These are phyloP conservation scores for Leptodermis oblonga DNA, from an alignment of 257 asterid genomes.

Conservation along the genomic window DNA sequence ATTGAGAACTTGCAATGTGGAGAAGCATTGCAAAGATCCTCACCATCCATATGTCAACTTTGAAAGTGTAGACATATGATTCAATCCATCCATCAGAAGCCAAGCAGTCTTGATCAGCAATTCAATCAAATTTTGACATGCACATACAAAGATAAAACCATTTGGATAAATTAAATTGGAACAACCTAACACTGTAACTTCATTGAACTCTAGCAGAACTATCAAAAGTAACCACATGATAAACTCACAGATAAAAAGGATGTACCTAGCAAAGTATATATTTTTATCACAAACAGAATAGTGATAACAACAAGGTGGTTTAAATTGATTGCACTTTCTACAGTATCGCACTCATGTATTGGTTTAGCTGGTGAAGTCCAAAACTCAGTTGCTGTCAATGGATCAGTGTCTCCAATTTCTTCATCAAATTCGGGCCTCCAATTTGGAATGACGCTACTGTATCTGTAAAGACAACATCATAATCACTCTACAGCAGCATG, in stretches of 20 bases:
- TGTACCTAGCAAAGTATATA: neutral
- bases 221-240: too few species aligned
- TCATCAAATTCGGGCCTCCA: constrained; percentile 89
- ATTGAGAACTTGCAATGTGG: too few species aligned
- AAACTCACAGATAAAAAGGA: neutral
- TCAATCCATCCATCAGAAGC: too few species aligned
- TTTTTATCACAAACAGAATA: constrained; percentile 79
- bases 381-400: constrained; percentile 61
- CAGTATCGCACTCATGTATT: constrained; percentile 64
- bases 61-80: too few species aligned
- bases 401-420: constrained; percentile 81
- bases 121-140: too few species aligned
- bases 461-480: constrained; percentile 91
- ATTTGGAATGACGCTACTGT: constrained; percentile 89
- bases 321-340: constrained; percentile 91
- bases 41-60: too few species aligned
- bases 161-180: too few species aligned
- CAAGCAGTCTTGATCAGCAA: too few species aligned
- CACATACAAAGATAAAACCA: too few species aligned
- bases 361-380: constrained; percentile 36
- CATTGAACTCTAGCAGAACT: too few species aligned
- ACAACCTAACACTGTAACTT: too few species aligned
- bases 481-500: constrained; percentile 96
- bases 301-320: constrained; percentile 99
- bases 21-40: too few species aligned